Evolutionary conservation across 495 filamentous ascomycete species (phyloP).

Genomic region (Hyaloscypha variabilis): DNA sequence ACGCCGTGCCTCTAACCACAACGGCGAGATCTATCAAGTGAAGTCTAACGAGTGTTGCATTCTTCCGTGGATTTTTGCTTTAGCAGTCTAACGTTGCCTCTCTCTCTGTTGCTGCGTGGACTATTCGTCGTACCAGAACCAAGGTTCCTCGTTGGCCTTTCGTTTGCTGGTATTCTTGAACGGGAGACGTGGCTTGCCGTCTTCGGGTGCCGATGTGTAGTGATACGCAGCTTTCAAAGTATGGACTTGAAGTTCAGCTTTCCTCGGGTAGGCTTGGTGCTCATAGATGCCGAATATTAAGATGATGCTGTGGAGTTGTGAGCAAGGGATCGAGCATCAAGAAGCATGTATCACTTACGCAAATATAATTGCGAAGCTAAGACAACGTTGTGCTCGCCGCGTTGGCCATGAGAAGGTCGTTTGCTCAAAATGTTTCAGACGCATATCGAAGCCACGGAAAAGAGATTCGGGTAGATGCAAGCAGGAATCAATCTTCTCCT

Average conservation of each 20-base stretch:
- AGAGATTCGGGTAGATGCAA: background rate
- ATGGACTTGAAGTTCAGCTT: slow-evolving; percentile 13
- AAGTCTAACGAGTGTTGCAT: background rate
- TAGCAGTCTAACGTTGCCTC: background rate
- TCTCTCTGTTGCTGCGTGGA: background rate
- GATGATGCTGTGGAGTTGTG: slow-evolving; percentile 5
- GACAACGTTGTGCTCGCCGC: slow-evolving; percentile 20
- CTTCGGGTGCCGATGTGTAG: slow-evolving; percentile 20
- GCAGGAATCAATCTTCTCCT: background rate
- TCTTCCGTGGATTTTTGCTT: background rate
- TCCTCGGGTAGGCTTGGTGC: background rate
- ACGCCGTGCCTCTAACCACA: background rate
- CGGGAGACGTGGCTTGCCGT: slow-evolving; percentile 17
- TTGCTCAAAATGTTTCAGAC: slow-evolving; percentile 14
- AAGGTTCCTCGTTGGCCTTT: slow-evolving; percentile 24
- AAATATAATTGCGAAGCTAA: slow-evolving; percentile 21
- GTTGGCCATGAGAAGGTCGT: slow-evolving; percentile 7
- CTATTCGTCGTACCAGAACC: background rate
- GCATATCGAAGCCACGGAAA: slow-evolving; percentile 8
- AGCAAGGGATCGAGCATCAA: background rate
- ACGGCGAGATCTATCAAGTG: background rate
- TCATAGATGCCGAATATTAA: slow-evolving; percentile 8
- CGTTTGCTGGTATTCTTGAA: slow-evolving; percentile 18
- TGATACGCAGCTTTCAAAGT: slow-evolving; percentile 7
- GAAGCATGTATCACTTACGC: background rate